Base-by-base conservation (phyloP, 495 filamentous ascomycete genomes). In the Daldinia grandis region DNA sequence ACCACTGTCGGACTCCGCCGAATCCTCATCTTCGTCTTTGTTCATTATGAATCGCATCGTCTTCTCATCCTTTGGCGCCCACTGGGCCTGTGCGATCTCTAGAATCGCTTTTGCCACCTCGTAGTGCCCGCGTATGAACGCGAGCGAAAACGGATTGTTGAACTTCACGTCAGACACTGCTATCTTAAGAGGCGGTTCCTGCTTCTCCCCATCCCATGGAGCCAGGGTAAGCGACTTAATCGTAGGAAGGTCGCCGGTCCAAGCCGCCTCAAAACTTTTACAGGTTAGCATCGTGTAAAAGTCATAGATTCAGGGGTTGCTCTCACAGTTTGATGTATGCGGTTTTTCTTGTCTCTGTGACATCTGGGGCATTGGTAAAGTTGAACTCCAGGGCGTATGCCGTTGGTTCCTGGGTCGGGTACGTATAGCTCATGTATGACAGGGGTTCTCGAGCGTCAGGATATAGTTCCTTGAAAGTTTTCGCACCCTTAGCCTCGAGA, bases 21-120 rank as follows among this genome's bases (percentile, higher is more conserved):
- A 75, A 28, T 73, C 68, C 0, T 64, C 61, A 3, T 82, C 76
- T 27, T 76, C 71, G 7, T 76, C 69, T 10, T 70, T 72, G 10
- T 75, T 60, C 76, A 88, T 84, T 37, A 71, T 81, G 78, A 84
- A 89, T n/a, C 82, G 81, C 5, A 76, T 69, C 62, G 81, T 78
- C 40, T 78, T 68, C 49, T 75, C 77, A 17, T 78, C 71, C 5
- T 7, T 27, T 0, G 82, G 82, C 17, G 86, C 79, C 73, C 89
- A 92, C 72, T 95, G 92, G 0, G 85, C 86, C 12, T 85, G 78
- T 0, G 83, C 81, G 63, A 95, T 93, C 53, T 88, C 84, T 5
- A 95, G 72, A 19, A 94, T 87, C 10, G 81, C 81, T 68, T 82
- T 87, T 10, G 91, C 90, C 15, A 87, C 78, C 3, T 85, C 80